Evolutionary conservation across 495 filamentous ascomycete genomes (phyloP), one percentile per base, ranked within the genome.

Genomic region (Usnea hakonensis): DNA sequence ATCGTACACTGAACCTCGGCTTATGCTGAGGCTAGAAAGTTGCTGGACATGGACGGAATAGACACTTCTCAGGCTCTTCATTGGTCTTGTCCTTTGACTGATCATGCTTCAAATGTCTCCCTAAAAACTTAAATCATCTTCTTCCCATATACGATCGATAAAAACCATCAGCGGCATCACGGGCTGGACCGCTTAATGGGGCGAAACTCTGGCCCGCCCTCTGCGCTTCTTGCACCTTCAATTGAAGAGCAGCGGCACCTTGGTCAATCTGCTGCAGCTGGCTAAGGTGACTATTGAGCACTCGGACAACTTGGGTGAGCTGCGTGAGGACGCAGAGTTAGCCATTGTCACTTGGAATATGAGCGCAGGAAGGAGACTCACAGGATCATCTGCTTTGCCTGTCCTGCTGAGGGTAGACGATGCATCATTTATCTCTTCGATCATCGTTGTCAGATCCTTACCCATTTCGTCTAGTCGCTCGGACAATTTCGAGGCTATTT

Each of bases 391-490:
- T 46, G 88, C 79, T 73, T 91, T 93, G 74, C 79, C 87, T 48
- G 87, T 91, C 80, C 93, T 94, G 79, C 84, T 92, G 64, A 99
- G 77, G 7, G 83, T 87, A 32, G 87, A 79, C 11, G 87, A 90
- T 54, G 91, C 90, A 61, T 84, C 83, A 70, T 99, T 99, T 70
- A 97, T 94, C 74, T 96, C 94, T 70, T 96, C 91, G 70, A 99
- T 96, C 91, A 99, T 97, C 74, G 87, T 89, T 44, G 81, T 81
- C 56, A 97, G 77, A 72, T 96, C 91, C 72, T 88, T 90, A 73
- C 90, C 90, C 88, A 96, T 95, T 60, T 91, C 89, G 46, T 91
- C 90, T 68, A 97, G 73, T 57, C 85, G 83, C 68, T 95, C 90
- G 3, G 89, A 89, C 50, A 97, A 79, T 73, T 88, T 90, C 79